phyloP scores from a whole-genome alignment of 2,329 filamentous ascomycete genomes.

The Zarea fungicola region DNA sequence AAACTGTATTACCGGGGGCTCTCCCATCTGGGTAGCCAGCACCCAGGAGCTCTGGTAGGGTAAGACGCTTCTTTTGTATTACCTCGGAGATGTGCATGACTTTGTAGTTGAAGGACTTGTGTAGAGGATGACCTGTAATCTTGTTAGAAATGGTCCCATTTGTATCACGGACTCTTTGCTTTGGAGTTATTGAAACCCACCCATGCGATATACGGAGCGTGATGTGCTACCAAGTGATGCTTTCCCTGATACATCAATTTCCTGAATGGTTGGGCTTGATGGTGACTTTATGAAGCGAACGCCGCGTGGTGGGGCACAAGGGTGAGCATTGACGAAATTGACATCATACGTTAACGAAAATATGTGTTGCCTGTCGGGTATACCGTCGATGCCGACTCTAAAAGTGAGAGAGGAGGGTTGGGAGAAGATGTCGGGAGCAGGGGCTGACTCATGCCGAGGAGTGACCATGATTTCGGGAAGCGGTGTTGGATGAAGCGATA shows the following conservation, averaged over 20 bases:
- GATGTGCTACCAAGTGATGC: conserved; percentile 39
- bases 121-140: conserved; percentile 52
- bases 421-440: conserved; percentile 29
- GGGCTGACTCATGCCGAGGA: conserved; percentile 29
- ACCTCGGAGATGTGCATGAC: conserved; percentile 55
- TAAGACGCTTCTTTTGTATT: conserved; percentile 40
- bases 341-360: conserved; percentile 52
- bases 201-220: conserved; percentile 42
- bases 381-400: conserved; percentile 32
- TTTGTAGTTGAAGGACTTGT: conserved; percentile 58
- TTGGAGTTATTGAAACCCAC: conserved; percentile 28
- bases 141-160: conserved; percentile 15
- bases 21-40: conserved; percentile 27
- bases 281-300: conserved; percentile 55
- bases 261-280: conserved; percentile 54
- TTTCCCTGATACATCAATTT: conserved; percentile 47
- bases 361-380: conserved; percentile 35
- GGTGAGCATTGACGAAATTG: conserved; percentile 61
- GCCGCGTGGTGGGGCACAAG: conserved; percentile 53
- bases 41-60: conserved; percentile 43
- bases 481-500: conserved; percentile 41
- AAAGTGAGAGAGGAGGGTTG: conserved; percentile 33
- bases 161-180: too few species aligned
- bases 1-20: conserved; percentile 34
- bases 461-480: conserved; percentile 36